These are phyloP conservation scores for Discostella pseudostelligera DNA, from an alignment of 108 stramenopile genomes.

Conservation along the genomic window DNA sequence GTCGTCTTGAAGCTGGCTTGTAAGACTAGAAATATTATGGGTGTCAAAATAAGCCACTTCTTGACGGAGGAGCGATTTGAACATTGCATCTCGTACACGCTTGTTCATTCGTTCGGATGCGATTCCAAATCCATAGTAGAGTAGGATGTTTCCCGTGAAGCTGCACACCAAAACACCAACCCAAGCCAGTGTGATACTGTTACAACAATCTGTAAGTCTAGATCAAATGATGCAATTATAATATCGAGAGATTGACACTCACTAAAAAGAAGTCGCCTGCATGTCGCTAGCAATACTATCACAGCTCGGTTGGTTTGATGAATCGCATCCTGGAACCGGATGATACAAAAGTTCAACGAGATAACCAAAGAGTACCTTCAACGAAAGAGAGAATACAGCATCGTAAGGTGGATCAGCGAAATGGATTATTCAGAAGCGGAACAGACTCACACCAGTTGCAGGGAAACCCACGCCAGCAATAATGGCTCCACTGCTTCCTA, in stretches of 20 bases:
- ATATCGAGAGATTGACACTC: no score
- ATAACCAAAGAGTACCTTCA: no score
- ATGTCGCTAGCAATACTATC: no score
- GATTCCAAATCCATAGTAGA: slow-evolving; percentile 60
- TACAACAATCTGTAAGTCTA: slow-evolving; percentile 26
- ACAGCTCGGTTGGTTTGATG: no score
- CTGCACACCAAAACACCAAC: slow-evolving; percentile 29
- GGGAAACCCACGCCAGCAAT: background rate
- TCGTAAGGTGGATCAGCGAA: background rate
- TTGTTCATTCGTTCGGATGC: slow-evolving; percentile 66
- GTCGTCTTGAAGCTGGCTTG: slow-evolving; percentile 65
- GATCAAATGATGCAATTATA: no score
- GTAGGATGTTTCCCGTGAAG: slow-evolving; percentile 49
- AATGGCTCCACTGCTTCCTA: background rate
- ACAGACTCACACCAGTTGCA: slow-evolving; percentile 28
- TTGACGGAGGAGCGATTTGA: slow-evolving; percentile 46
- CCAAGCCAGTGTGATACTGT: slow-evolving; percentile 33
- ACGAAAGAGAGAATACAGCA: no score
- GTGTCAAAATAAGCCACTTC: slow-evolving; percentile 58
- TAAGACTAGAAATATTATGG: slow-evolving; percentile 49
- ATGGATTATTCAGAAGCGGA: background rate
- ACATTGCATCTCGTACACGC: slow-evolving; percentile 60
- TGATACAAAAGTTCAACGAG: no score
- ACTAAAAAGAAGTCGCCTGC: no score
- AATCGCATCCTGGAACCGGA: no score